Conservation (phyloP, 2,329 filamentous ascomycete species). For the Neofusicoccum laricinum region DNA sequence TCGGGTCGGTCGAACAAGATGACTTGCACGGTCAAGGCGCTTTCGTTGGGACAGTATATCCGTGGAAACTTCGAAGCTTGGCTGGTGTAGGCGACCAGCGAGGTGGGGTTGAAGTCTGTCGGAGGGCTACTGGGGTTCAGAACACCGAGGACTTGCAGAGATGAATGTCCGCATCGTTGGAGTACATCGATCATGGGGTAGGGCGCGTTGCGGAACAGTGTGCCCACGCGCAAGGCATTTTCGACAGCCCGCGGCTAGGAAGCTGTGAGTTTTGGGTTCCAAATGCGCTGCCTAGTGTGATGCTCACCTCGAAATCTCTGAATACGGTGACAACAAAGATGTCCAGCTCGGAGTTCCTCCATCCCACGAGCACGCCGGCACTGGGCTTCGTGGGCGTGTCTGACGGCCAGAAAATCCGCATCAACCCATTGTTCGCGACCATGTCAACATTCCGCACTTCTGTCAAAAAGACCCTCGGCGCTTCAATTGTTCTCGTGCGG, state of each 20-base stretch:
- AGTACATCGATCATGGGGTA: slow-evolving; percentile 79
- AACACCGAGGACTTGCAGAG: slow-evolving; percentile 81
- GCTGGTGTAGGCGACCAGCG: slow-evolving; percentile 57
- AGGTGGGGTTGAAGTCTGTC: slow-evolving; percentile 58
- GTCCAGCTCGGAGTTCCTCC: slow-evolving; percentile 89
- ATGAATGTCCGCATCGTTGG: slow-evolving; percentile 76
- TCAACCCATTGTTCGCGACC: slow-evolving; percentile 73
- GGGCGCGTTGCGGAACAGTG: slow-evolving; percentile 76
- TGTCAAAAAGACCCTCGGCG: slow-evolving; percentile 88
- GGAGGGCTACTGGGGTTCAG: slow-evolving; percentile 62
- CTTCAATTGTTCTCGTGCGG: slow-evolving; percentile 90
- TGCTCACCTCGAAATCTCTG: slow-evolving; percentile 81
- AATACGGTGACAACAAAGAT: slow-evolving; percentile 86
- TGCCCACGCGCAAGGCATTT: slow-evolving; percentile 78
- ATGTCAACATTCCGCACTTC: slow-evolving; percentile 57
- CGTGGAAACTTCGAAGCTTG: slow-evolving; percentile 58
- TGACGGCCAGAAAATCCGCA: slow-evolving; percentile 98
- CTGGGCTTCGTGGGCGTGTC: slow-evolving; percentile 71
- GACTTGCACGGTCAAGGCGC: slow-evolving; percentile 74
- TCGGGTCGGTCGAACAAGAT: slow-evolving; percentile 85
- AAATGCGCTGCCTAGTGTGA: slow-evolving; percentile 10
- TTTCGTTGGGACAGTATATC: slow-evolving; percentile 65
- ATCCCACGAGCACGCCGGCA: slow-evolving; percentile 88
- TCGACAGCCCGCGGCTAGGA: slow-evolving; percentile 74
- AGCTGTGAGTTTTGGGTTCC: slow-evolving; percentile 4